A percentile compares a stretch with the other conserved stretches of the same genome.
Conservation (phyloP, 1,284 basidiomycete species). For the Afroboletus lepidellus region DNA sequence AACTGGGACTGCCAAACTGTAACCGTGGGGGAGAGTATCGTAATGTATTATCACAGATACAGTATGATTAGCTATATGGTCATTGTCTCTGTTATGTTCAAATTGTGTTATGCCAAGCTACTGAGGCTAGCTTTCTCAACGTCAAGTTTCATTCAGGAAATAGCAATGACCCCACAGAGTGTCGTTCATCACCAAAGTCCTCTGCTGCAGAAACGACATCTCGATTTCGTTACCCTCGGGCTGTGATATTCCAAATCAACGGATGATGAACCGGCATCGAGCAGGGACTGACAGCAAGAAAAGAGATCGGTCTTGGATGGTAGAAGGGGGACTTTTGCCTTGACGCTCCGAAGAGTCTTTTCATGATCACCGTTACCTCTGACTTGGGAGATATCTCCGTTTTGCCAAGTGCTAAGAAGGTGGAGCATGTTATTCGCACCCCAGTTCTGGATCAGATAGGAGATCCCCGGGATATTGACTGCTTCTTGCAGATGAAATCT, state of each 20-base stretch:
- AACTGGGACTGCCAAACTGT: no score
- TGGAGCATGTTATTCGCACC: constrained; percentile 58
- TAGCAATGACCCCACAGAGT: no score
- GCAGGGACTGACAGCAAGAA: constrained; percentile 43
- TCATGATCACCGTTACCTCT: constrained; percentile 43
- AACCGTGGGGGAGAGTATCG: no score
- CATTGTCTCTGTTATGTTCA: no score
- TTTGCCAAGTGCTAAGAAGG: constrained; percentile 54
- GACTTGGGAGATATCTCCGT: constrained; percentile 51
- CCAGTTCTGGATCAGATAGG: constrained; percentile 42
- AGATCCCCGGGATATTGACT: constrained; percentile 40
- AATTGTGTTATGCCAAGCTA: no score
- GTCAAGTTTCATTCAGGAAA: no score
- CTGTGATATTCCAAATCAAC: constrained; percentile 25
- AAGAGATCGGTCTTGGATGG: constrained; percentile 59
- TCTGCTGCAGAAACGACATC: constrained; percentile 40
- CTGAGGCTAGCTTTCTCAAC: no score
- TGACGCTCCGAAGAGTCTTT: constrained; percentile 42
- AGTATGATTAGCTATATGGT: no score
- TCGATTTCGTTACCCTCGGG: constrained; percentile 58
- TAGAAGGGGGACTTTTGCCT: constrained; percentile 55
- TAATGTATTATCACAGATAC: no score
- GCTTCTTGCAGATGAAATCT: not conserved
- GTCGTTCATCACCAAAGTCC: constrained; percentile 12
- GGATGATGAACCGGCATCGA: not conserved